phyloP scores from a whole-genome alignment of 208 protist species.

The Crithidia expoeki region DNA sequence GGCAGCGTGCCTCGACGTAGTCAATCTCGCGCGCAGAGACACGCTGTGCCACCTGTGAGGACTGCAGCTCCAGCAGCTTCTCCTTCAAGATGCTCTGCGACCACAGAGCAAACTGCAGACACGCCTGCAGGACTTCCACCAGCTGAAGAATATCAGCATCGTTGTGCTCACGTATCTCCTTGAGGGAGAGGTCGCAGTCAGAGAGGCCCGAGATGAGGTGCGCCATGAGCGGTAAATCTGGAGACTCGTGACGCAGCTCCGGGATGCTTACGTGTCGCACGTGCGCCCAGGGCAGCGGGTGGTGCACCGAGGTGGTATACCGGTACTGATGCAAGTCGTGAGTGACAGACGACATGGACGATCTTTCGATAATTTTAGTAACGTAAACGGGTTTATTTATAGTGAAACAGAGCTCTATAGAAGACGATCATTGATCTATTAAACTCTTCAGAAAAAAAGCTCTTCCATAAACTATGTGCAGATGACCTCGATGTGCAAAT shows the following conservation, averaged over 20 bases:
- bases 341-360: slow-evolving; percentile 29
- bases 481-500: too few relatives aligned
- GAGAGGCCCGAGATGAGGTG: slow-evolving; percentile 58
- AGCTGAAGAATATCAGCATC: slow-evolving; percentile 74
- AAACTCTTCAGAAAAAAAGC: too few relatives aligned
- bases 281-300: slow-evolving; percentile 58
- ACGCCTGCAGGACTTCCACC: slow-evolving; percentile 58
- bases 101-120: slow-evolving; percentile 82
- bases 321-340: slow-evolving; percentile 64
- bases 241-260: slow-evolving; percentile 43
- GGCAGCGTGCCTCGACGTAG: slow-evolving; percentile 46
- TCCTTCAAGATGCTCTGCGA: slow-evolving; percentile 82
- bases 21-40: slow-evolving; percentile 59
- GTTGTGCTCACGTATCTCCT: slow-evolving; percentile 38
- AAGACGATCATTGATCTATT: too few relatives aligned
- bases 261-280: slow-evolving; percentile 61
- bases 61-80: slow-evolving; percentile 60
- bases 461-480: too few relatives aligned
- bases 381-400: too few relatives aligned
- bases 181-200: slow-evolving; percentile 36
- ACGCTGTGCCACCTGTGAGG: slow-evolving; percentile 34
- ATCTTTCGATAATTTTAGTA: too few relatives aligned
- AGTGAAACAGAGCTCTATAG: too few relatives aligned
- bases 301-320: slow-evolving; percentile 25
- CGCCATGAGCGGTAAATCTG: slow-evolving; percentile 74